phyloP scores from a whole-genome alignment of 148 eudicot genomes.

The Euryodendron excelsum region DNA sequence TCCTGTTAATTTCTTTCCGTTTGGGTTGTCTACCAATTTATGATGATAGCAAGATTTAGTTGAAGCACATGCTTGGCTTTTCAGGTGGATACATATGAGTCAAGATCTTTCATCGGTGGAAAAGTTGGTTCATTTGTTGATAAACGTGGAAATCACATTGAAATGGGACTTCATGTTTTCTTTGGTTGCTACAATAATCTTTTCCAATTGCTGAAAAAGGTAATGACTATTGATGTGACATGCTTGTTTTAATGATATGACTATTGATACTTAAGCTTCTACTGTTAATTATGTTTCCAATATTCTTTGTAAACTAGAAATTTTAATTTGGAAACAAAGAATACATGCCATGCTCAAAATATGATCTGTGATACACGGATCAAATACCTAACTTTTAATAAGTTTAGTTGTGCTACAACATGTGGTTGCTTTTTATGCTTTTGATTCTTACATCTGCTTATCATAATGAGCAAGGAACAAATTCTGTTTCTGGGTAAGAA shows the following conservation, averaged over 20 bases:
- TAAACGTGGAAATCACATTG: conserved; percentile 88
- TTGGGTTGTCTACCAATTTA: not conserved
- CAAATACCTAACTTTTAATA: not conserved
- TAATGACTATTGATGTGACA: conserved; percentile 35
- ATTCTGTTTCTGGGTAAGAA: not conserved
- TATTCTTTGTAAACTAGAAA: no score
- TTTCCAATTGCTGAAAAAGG: conserved; percentile 95
- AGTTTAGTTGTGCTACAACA: no score
- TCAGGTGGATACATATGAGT: conserved; percentile 96
- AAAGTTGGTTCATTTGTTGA: conserved; percentile 98
- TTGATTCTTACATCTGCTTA: not conserved
- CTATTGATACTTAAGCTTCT: not conserved
- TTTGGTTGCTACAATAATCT: conserved; percentile 98
- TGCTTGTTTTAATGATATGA: not conserved
- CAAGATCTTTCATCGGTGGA: conserved; percentile 95
- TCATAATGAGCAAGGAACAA: not conserved
- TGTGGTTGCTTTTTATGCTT: not conserved
- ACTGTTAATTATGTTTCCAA: no score
- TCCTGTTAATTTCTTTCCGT: no score
- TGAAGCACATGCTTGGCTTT: conserved; percentile 6
- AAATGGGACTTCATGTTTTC: conserved; percentile 98
- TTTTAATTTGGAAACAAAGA: no score
- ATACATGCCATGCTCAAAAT: no score
- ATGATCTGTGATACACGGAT: not conserved
- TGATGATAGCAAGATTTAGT: not conserved